Percentiles rank a stretch among this genome's conserved stretches.
phyloP scores from a whole-genome alignment of 1,284 basidiomycete species.

The Heterobasidion parviporum region DNA sequence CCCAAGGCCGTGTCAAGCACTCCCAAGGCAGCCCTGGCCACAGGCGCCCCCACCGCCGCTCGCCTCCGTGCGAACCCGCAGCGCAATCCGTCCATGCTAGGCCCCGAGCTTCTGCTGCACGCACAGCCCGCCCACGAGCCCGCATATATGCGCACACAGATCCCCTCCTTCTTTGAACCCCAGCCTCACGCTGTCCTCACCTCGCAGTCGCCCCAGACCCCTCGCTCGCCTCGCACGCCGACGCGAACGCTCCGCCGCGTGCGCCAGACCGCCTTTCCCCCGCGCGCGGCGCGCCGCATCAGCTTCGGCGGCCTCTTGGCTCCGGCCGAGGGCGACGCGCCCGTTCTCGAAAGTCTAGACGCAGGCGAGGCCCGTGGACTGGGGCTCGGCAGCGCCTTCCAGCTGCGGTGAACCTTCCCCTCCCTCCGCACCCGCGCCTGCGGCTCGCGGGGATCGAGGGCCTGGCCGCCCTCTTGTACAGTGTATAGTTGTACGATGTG shows the following conservation, averaged over 20 bases:
- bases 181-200: constrained; percentile 2
- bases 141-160: not conserved
- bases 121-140: not conserved
- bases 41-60: constrained; percentile 1
- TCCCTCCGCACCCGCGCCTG: not conserved
- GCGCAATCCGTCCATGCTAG: constrained; percentile 54
- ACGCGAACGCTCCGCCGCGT: constrained; percentile 9
- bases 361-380: constrained; percentile 8
- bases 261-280: constrained; percentile 11
- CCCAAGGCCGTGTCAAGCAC: constrained; percentile 20
- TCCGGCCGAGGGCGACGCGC: constrained; percentile 9
- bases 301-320: constrained; percentile 9
- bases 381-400: constrained; percentile 47
- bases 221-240: constrained; percentile 7
- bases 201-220: constrained; percentile 1
- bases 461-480: not conserved
- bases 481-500: not conserved
- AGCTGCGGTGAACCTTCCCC: constrained; percentile 33
- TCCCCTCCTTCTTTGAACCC: not conserved
- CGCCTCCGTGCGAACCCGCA: constrained; percentile 34
- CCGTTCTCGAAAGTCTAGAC: not conserved
- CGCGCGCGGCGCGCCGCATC: constrained; percentile 16
- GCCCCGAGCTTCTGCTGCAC: constrained; percentile 26
- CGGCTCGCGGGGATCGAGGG: not conserved
- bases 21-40: constrained; percentile 10